Percentiles rank a stretch among this genome's conserved stretches.
These are phyloP conservation scores for Neurospora intermedia DNA, from an alignment of 495 filamentous ascomycete species.

Conservation along the genomic window DNA sequence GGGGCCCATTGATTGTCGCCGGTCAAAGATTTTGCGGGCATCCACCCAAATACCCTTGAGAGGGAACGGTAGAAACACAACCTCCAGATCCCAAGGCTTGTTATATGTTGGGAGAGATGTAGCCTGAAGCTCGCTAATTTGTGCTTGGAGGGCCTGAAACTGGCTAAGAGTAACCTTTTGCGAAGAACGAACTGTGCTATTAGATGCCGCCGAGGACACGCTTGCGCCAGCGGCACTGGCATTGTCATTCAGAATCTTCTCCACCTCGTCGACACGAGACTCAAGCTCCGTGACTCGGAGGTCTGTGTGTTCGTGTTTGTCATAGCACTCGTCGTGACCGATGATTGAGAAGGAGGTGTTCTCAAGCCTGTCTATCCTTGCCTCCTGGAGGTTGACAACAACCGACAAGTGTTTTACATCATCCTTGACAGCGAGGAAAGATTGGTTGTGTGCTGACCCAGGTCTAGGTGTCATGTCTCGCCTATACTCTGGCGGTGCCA, in stretches of 20 bases:
- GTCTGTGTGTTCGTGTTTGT: slow-evolving; percentile 48
- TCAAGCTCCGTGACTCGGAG: slow-evolving; percentile 50
- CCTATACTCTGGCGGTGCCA: background rate
- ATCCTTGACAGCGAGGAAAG: slow-evolving; percentile 6
- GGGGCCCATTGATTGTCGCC: slow-evolving; percentile 28
- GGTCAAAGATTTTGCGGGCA: slow-evolving; percentile 34
- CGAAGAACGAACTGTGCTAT: slow-evolving; percentile 20
- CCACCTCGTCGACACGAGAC: slow-evolving; percentile 48
- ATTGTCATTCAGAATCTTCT: slow-evolving; percentile 41
- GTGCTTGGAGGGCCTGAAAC: slow-evolving; percentile 44
- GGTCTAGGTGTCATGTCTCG: slow-evolving; percentile 7
- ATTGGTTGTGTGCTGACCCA: slow-evolving; percentile 3
- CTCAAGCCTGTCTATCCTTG: slow-evolving; percentile 50
- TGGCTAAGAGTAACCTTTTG: slow-evolving; percentile 36
- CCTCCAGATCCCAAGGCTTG: slow-evolving; percentile 58
- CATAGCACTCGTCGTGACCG: slow-evolving; percentile 47
- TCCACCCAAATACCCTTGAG: slow-evolving; percentile 52
- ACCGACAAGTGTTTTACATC: slow-evolving; percentile 25
- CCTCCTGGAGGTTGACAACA: slow-evolving; percentile 37
- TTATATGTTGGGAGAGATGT: slow-evolving; percentile 41
- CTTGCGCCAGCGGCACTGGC: slow-evolving; percentile 33
- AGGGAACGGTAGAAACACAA: slow-evolving; percentile 58
- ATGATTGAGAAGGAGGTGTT: slow-evolving; percentile 47
- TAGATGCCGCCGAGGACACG: slow-evolving; percentile 34
- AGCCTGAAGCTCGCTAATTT: slow-evolving; percentile 45